These are phyloP conservation scores for Colletotrichum lini DNA, from an alignment of 2,329 filamentous ascomycete genomes.

Conservation along the genomic window DNA sequence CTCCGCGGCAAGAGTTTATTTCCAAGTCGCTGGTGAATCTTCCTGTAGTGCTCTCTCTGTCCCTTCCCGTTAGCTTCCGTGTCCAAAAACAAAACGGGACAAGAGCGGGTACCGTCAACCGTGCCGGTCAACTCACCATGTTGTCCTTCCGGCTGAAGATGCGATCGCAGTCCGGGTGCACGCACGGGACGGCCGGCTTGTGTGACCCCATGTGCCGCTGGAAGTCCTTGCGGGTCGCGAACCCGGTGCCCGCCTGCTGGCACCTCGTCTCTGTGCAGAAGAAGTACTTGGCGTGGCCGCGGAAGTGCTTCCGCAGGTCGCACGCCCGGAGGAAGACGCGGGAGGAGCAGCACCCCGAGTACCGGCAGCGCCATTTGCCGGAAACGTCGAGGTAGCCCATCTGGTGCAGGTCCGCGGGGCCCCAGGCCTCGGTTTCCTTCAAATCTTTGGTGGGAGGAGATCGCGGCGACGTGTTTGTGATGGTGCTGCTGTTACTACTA, in stretches of 20 bases:
- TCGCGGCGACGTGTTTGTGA: background rate
- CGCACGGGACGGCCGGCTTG: slow-evolving; percentile 31
- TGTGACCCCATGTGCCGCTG: slow-evolving; percentile 39
- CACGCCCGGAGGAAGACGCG: slow-evolving; percentile 35
- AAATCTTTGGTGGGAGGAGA: slow-evolving; percentile 17
- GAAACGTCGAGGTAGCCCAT: slow-evolving; percentile 36
- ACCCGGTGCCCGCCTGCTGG: slow-evolving; percentile 31
- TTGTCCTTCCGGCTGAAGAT: slow-evolving; percentile 39
- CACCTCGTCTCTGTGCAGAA: slow-evolving; percentile 39
- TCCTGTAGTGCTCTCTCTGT: slow-evolving; percentile 37
- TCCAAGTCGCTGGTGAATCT: slow-evolving; percentile 33
- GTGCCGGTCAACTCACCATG: slow-evolving; percentile 15
- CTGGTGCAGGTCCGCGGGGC: slow-evolving; percentile 20
- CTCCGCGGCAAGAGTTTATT: slow-evolving; percentile 28
- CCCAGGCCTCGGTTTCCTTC: slow-evolving; percentile 16
- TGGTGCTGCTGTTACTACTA: too few relatives aligned
- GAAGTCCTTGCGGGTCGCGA: slow-evolving; percentile 36
- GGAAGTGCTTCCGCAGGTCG: slow-evolving; percentile 35
- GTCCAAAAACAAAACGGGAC: background rate
- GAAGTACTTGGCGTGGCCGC: slow-evolving; percentile 36
- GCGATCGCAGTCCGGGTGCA: slow-evolving; percentile 32
- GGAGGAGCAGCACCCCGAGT: slow-evolving; percentile 31
- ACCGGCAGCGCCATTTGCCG: slow-evolving; percentile 38
- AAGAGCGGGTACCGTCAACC: too few relatives aligned
- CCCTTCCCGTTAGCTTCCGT: background rate